phyloP scores from a whole-genome alignment of 495 filamentous ascomycete genomes.

The Penicillium psychrofluorescens region DNA sequence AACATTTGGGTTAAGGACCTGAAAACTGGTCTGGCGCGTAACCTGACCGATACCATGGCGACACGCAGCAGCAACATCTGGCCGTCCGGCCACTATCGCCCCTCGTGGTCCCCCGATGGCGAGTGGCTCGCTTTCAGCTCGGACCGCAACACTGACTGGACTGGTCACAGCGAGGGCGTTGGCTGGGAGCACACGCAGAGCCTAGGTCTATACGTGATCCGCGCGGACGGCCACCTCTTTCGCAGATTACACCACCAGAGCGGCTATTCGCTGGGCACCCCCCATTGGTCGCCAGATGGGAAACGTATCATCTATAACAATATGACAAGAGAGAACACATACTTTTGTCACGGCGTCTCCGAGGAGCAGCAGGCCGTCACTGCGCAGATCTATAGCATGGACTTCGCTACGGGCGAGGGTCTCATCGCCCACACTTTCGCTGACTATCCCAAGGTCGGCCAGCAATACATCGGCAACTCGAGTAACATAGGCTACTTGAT shows the following conservation, averaged over 20 bases:
- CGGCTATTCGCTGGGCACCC: constrained; percentile 5
- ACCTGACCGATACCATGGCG: constrained; percentile 7
- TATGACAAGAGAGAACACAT: constrained; percentile 6
- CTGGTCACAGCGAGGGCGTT: constrained; percentile 5
- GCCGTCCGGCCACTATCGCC: constrained; percentile 13
- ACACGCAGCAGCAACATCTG: not conserved
- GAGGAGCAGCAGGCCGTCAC: not conserved
- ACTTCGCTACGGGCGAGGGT: constrained; percentile 6
- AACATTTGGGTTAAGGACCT: constrained; percentile 13
- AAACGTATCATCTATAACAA: constrained; percentile 10
- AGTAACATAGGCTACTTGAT: constrained; percentile 6
- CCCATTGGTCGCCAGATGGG: constrained; percentile 11
- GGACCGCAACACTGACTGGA: constrained; percentile 12
- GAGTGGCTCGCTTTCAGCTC: constrained; percentile 9
- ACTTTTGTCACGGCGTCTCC: not conserved
- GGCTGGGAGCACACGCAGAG: constrained; percentile 12
- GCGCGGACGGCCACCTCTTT: constrained; percentile 1
- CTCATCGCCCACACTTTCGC: constrained; percentile 1
- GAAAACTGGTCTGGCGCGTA: constrained; percentile 1
- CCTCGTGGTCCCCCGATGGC: constrained; percentile 19
- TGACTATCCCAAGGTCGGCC: not conserved
- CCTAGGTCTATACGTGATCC: constrained; percentile 6
- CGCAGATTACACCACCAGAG: not conserved
- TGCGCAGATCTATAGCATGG: constrained; percentile 3
- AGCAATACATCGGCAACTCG: not conserved